Conservation (phyloP, 2,329 filamentous ascomycete genomes). For the Alternaria ethzedia region DNA sequence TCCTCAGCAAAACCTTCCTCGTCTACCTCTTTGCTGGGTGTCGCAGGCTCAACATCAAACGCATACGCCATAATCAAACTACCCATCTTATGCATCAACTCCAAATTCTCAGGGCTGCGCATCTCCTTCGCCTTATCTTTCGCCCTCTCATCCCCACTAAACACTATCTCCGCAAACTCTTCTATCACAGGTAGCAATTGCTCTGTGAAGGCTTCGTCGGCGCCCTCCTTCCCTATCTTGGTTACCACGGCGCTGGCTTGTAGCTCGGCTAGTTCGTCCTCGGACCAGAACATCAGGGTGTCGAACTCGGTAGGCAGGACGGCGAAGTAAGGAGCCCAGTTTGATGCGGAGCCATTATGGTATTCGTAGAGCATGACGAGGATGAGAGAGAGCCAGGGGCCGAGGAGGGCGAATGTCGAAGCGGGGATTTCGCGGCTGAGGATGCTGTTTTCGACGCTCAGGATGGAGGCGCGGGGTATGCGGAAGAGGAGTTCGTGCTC, state of each 20-base stretch:
- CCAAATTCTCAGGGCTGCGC: conserved; percentile 56
- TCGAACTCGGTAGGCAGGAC: conserved; percentile 75
- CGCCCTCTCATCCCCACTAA: conserved; percentile 45
- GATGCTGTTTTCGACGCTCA: conserved; percentile 75
- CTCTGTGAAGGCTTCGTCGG: conserved; percentile 71
- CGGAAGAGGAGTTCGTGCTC: conserved; percentile 81
- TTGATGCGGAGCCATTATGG: conserved; percentile 64
- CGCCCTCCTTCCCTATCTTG: conserved; percentile 77
- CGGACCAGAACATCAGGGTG: conserved; percentile 89
- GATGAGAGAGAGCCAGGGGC: conserved; percentile 67
- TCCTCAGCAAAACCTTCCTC: conserved; percentile 59
- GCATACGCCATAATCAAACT: conserved; percentile 92
- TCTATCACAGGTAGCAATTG: conserved; percentile 62
- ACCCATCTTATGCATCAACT: conserved; percentile 78
- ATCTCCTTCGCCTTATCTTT: conserved; percentile 49
- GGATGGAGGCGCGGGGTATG: conserved; percentile 74
- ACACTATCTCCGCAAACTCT: conserved; percentile 47
- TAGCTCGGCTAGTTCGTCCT: conserved; percentile 71
- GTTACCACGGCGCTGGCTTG: conserved; percentile 77
- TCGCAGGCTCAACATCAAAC: conserved; percentile 73
- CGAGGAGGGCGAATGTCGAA: conserved; percentile 44
- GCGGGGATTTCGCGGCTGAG: conserved; percentile 62
- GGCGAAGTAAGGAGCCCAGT: conserved; percentile 79
- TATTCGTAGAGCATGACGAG: conserved; percentile 82
- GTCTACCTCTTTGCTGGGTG: conserved; percentile 59